phyloP scores from a whole-genome alignment of 331 rosid species.

The Acacia concinna region DNA sequence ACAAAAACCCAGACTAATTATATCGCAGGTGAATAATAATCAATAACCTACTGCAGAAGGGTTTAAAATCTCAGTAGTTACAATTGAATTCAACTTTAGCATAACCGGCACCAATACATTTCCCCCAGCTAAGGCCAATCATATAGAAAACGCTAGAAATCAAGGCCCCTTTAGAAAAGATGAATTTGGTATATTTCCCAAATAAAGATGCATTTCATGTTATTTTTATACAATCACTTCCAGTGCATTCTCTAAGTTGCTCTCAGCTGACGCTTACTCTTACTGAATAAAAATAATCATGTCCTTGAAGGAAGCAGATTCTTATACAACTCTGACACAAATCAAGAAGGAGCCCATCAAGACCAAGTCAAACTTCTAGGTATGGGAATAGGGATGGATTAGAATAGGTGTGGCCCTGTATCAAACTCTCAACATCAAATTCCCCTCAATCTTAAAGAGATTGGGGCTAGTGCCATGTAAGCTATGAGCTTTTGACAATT shows the following conservation, averaged over 20 bases:
- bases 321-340: not conserved
- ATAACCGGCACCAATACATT: not conserved
- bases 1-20: conserved; percentile 1
- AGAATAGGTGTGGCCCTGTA: not conserved
- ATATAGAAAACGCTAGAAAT: not conserved
- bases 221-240: not conserved
- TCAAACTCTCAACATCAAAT: not conserved
- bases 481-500: not conserved
- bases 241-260: not conserved
- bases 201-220: conserved; percentile 2
- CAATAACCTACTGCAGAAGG: not conserved
- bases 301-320: not conserved
- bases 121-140: not conserved
- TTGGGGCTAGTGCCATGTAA: not conserved
- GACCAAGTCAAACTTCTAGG: not conserved
- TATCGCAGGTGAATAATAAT: not conserved
- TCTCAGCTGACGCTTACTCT: conserved; percentile 3
- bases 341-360: conserved; percentile 10
- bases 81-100: conserved; percentile 12
- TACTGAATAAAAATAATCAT: conserved; percentile 8
- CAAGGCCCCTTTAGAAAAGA: not conserved
- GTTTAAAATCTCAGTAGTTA: not conserved
- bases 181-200: not conserved
- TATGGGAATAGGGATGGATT: not conserved
- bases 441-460: not conserved